These are phyloP conservation scores for Camellia granthamiana DNA, from an alignment of 148 eudicot species.

Conservation along the genomic window DNA sequence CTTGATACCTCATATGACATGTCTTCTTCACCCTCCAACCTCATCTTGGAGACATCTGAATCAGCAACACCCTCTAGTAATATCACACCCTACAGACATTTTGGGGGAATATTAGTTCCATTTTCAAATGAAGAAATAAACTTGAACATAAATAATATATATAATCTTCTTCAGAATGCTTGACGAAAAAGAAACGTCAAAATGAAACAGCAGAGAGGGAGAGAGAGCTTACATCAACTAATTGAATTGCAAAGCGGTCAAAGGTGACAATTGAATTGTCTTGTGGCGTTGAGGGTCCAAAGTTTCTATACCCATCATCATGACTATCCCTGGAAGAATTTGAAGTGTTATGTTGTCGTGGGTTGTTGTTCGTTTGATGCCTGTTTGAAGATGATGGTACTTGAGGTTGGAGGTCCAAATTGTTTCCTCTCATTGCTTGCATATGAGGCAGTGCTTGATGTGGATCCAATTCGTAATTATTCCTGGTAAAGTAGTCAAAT, in stretches of 20 bases:
- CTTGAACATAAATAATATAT: background rate
- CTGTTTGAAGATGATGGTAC: conserved; percentile 3
- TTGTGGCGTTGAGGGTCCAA: background rate
- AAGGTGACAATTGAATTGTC: background rate
- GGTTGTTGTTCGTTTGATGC: background rate
- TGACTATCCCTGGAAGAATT: background rate
- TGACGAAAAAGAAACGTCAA: no score
- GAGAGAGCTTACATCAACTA: background rate
- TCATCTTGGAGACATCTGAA: background rate
- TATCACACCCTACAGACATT: conserved; percentile 4
- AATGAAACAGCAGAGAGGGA: background rate
- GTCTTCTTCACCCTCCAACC: background rate
- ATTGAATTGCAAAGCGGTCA: background rate
- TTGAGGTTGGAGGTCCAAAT: conserved; percentile 1
- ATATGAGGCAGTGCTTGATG: background rate
- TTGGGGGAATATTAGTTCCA: background rate
- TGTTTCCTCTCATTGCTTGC: background rate
- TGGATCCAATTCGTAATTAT: background rate
- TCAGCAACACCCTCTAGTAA: background rate
- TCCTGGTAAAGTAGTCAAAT: background rate
- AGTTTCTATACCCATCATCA: background rate
- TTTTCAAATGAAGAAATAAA: background rate
- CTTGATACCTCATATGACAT: no score
- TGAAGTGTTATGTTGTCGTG: background rate
- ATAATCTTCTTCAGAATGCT: background rate